phyloP scores from a whole-genome alignment of 352 stramenopile genomes.

The Globisporangium ultimum region DNA sequence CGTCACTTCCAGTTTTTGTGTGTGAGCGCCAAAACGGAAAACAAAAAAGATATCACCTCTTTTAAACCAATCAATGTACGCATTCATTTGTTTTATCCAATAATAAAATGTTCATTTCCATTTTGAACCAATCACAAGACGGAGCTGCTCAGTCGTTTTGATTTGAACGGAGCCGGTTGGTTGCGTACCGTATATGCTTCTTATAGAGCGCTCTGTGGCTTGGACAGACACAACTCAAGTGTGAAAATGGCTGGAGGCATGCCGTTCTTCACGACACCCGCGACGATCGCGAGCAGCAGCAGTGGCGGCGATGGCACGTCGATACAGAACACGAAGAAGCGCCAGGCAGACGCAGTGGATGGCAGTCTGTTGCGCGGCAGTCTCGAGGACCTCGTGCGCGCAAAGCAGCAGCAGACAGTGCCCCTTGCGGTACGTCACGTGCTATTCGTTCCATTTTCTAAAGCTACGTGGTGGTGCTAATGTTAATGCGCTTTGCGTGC shows the following conservation, averaged over 20 bases:
- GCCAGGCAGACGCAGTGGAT: slow-evolving; percentile 24
- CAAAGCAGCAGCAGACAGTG: slow-evolving; percentile 32
- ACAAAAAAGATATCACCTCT: too few relatives aligned
- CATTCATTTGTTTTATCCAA: slow-evolving; percentile 13
- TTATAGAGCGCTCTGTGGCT: not conserved
- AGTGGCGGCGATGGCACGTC: slow-evolving; percentile 1
- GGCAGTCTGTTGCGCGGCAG: slow-evolving; percentile 25
- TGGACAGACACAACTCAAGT: slow-evolving; percentile 2
- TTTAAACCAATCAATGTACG: slow-evolving; percentile 28
- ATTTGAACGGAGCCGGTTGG: too few relatives aligned
- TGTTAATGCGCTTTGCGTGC: not conserved
- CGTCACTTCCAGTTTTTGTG: slow-evolving; percentile 62
- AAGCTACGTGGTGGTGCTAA: not conserved
- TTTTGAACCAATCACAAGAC: slow-evolving; percentile 16
- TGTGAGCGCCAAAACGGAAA: too few relatives aligned
- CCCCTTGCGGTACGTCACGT: slow-evolving; percentile 38
- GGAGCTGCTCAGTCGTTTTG: not conserved
- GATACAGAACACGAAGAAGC: slow-evolving; percentile 12
- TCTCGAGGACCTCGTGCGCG: slow-evolving; percentile 36
- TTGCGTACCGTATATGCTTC: not conserved
- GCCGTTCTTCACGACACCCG: slow-evolving; percentile 39
- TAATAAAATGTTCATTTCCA: not conserved
- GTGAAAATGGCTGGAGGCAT: slow-evolving; percentile 49
- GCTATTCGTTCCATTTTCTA: not conserved
- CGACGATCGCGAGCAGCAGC: slow-evolving; percentile 18